phyloP scores from a whole-genome alignment of 1,139 yeast genomes.

The Blastobotrys ciferrii region DNA sequence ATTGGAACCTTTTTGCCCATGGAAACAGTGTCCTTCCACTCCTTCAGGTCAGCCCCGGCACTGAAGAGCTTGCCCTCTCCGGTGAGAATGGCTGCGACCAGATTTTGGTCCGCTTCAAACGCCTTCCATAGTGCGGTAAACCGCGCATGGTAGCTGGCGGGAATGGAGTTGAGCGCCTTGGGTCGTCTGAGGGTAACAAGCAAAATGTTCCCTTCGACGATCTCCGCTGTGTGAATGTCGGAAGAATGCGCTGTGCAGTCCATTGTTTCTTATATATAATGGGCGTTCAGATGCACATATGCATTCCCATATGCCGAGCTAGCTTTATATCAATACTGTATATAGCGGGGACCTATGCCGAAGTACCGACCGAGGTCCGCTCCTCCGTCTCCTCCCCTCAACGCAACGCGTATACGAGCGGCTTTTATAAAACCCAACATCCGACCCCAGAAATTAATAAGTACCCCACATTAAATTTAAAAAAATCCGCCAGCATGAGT shows the following conservation, averaged over 20 bases:
- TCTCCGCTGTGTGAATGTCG: constrained; percentile 24
- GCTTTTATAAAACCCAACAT: neutral
- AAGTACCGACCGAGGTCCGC: constrained; percentile 5
- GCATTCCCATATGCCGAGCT: too few relatives aligned
- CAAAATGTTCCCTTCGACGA: constrained; percentile 23
- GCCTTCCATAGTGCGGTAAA: constrained; percentile 30
- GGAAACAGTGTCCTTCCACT: constrained; percentile 21
- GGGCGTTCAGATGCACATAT: too few relatives aligned
- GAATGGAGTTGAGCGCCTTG: constrained; percentile 27
- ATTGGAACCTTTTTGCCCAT: constrained; percentile 4
- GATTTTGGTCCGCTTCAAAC: constrained; percentile 30
- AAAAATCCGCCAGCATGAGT: constrained; percentile 14
- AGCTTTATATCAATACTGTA: neutral
- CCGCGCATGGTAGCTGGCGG: constrained; percentile 22
- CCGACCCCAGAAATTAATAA: neutral
- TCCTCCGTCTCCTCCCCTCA: neutral
- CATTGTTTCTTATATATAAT: constrained; percentile 3
- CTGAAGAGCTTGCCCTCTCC: constrained; percentile 34
- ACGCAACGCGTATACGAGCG: neutral
- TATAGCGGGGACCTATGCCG: neutral
- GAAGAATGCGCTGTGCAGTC: constrained; percentile 13
- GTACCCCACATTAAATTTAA: neutral
- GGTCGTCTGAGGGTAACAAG: constrained; percentile 30
- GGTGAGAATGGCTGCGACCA: constrained; percentile 34
- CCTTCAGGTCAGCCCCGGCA: constrained; percentile 37